These are phyloP conservation scores for Nemania abortiva DNA, from an alignment of 2,329 filamentous ascomycete genomes.

Conservation along the genomic window DNA sequence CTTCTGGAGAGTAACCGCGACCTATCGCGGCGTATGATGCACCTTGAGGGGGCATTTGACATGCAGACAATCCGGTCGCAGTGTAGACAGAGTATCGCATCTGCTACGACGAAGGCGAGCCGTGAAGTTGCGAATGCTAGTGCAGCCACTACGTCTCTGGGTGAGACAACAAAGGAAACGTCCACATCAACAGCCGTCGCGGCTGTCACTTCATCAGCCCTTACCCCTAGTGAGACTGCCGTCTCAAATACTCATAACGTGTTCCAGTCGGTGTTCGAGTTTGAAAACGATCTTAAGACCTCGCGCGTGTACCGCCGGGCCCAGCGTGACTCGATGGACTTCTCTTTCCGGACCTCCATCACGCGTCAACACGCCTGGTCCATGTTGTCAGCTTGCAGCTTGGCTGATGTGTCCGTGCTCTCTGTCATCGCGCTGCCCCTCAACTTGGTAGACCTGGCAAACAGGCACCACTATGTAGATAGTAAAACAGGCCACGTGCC, in stretches of 20 bases:
- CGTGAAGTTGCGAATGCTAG: background rate
- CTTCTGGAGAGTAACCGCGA: conserved; percentile 20
- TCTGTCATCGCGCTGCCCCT: conserved; percentile 22
- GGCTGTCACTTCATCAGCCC: too few relatives aligned
- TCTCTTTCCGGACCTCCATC: conserved; percentile 17
- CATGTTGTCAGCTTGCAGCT: conserved; percentile 2
- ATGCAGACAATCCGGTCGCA: conserved; percentile 8
- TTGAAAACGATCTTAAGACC: conserved; percentile 14
- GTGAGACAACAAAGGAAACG: background rate
- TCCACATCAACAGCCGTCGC: too few relatives aligned
- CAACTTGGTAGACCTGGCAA: conserved; percentile 15
- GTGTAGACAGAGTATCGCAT: background rate
- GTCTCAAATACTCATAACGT: too few relatives aligned
- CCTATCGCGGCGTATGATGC: conserved; percentile 21
- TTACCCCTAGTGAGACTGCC: too few relatives aligned
- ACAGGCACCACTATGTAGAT: conserved; percentile 17
- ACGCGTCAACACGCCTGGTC: conserved; percentile 18
- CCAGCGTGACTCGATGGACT: conserved; percentile 23
- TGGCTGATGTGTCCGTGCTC: conserved; percentile 17
- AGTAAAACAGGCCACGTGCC: too few relatives aligned
- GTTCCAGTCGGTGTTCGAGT: conserved; percentile 11
- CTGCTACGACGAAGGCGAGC: background rate
- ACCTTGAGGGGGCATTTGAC: conserved; percentile 14
- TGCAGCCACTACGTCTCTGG: background rate
- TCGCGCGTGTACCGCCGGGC: conserved; percentile 20